Evolutionary conservation across 371 early-diverging fungal genomes (phyloP).

Genomic region (Mucor irregularis): DNA sequence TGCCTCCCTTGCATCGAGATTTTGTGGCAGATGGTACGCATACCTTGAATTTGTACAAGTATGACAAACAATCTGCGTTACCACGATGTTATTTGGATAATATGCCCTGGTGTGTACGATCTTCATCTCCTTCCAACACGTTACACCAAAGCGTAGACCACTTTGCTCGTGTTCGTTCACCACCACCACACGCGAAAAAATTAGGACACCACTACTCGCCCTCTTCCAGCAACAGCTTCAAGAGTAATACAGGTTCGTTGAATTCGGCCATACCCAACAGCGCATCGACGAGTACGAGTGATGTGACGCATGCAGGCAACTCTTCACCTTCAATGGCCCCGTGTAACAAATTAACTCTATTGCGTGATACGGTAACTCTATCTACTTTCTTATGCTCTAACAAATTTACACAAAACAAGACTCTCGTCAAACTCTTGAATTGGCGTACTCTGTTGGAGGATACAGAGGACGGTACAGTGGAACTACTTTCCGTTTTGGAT

Average conservation of each 20-base stretch:
- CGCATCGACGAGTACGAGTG: slow-evolving; percentile 6
- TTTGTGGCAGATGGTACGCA: slow-evolving; percentile 68
- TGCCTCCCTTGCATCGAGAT: slow-evolving; percentile 53
- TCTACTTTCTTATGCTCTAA: slow-evolving; percentile 67
- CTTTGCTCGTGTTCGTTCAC: not conserved
- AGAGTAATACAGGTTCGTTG: slow-evolving; percentile 20
- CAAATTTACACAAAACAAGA: slow-evolving; percentile 64
- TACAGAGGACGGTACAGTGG: slow-evolving; percentile 23
- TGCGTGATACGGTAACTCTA: slow-evolving; percentile 57
- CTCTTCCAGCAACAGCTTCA: slow-evolving; percentile 23
- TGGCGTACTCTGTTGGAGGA: slow-evolving; percentile 50
- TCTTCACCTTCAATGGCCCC: slow-evolving; percentile 20
- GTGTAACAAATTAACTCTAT: slow-evolving; percentile 34
- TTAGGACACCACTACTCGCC: slow-evolving; percentile 22
- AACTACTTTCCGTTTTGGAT: slow-evolving; percentile 55
- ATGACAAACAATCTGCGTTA: slow-evolving; percentile 47
- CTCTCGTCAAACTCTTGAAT: slow-evolving; percentile 64
- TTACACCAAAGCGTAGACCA: slow-evolving; percentile 11
- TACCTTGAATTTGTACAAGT: slow-evolving; percentile 64
- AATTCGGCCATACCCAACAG: slow-evolving; percentile 11
- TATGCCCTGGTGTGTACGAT: slow-evolving; percentile 39
- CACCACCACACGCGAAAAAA: not conserved
- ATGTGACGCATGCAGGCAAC: not conserved
- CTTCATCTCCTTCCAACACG: slow-evolving; percentile 40
- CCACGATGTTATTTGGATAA: slow-evolving; percentile 52